A percentile compares a stretch with the other conserved stretches of the same genome.
These are phyloP conservation scores for Neurospora tetrasperma DNA, from an alignment of 495 filamentous ascomycete genomes.

Conservation along the genomic window DNA sequence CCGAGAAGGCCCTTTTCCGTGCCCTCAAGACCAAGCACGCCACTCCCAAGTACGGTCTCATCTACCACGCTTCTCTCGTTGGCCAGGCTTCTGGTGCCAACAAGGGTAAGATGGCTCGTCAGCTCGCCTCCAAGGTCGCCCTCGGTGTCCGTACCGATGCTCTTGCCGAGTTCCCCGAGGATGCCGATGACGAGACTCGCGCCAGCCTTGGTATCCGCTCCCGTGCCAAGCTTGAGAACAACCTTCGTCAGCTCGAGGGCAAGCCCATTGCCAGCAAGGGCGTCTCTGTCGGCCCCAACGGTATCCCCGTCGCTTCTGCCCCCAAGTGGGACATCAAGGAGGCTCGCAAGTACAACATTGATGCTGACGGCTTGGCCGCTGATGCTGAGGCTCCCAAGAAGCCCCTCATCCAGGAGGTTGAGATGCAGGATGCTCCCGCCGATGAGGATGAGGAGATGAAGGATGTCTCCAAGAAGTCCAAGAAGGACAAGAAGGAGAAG, in stretches of 20 bases:
- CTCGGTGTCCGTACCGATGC: conserved; percentile 90
- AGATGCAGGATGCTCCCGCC: conserved; percentile 43
- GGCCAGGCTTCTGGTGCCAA: conserved; percentile 95
- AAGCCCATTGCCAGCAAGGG: conserved; percentile 74
- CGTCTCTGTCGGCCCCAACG: conserved; percentile 65
- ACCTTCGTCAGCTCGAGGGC: conserved; percentile 77
- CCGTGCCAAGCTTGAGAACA: conserved; percentile 72
- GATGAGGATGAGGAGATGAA: conserved; percentile 20
- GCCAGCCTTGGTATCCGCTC: conserved; percentile 61
- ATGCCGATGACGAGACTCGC: conserved; percentile 78
- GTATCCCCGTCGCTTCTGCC: conserved; percentile 40
- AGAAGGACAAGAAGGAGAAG: conserved; percentile 40
- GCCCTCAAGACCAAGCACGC: conserved; percentile 99
- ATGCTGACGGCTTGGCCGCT: conserved; percentile 74
- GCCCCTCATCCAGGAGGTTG: conserved; percentile 43
- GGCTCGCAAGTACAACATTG: conserved; percentile 88
- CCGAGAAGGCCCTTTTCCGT: conserved; percentile 97
- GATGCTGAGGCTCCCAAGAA: conserved; percentile 56
- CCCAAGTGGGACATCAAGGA: conserved; percentile 89
- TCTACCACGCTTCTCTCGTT: conserved; percentile 95
- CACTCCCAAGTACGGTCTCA: conserved; percentile 97
- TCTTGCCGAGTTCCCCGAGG: conserved; percentile 63
- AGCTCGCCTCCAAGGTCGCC: conserved; percentile 86
- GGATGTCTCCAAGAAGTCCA: conserved; percentile 17
- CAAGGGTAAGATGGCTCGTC: conserved; percentile 98